A percentile compares a stretch with the other conserved stretches of the same genome.
phyloP scores from a whole-genome alignment of 257 asterid genomes.

The Salvia splendens region DNA sequence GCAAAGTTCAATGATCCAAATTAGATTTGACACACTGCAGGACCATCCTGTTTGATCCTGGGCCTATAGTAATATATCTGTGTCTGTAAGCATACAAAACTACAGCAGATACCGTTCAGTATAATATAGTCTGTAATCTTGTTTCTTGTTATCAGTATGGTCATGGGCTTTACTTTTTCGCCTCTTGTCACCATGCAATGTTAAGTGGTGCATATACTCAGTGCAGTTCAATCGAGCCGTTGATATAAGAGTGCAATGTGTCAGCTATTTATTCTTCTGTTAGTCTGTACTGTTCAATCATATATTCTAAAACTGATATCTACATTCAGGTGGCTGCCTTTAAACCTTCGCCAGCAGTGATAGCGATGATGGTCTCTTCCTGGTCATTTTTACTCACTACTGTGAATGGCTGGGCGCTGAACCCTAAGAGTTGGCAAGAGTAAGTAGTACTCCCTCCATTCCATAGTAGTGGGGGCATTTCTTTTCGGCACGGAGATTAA shows the following conservation, averaged over 20 bases:
- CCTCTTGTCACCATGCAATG: neutral
- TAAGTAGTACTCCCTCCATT: too few species aligned
- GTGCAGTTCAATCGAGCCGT: neutral
- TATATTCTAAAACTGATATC: conserved; percentile 21
- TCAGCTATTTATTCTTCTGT: neutral
- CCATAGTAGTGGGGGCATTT: too few species aligned
- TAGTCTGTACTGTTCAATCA: neutral
- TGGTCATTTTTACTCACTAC: conserved; percentile 94
- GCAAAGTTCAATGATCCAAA: too few species aligned
- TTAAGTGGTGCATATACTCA: neutral
- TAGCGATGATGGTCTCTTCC: conserved; percentile 69
- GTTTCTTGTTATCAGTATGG: neutral
- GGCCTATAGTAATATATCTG: neutral
- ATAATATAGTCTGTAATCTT: neutral
- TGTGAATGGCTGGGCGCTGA: conserved; percentile 57
- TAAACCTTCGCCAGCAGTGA: conserved; percentile 64
- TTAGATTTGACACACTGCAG: too few species aligned
- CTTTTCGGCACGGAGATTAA: too few species aligned
- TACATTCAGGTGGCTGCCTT: conserved; percentile 67
- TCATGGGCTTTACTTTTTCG: neutral
- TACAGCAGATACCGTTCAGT: neutral
- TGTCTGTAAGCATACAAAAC: neutral
- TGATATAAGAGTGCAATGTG: neutral
- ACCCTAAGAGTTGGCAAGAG: conserved; percentile 87
- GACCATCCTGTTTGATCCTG: too few species aligned